Base-by-base conservation (phyloP, 2,329 filamentous ascomycete genomes). In the Dothideomycetes sp. region DNA sequence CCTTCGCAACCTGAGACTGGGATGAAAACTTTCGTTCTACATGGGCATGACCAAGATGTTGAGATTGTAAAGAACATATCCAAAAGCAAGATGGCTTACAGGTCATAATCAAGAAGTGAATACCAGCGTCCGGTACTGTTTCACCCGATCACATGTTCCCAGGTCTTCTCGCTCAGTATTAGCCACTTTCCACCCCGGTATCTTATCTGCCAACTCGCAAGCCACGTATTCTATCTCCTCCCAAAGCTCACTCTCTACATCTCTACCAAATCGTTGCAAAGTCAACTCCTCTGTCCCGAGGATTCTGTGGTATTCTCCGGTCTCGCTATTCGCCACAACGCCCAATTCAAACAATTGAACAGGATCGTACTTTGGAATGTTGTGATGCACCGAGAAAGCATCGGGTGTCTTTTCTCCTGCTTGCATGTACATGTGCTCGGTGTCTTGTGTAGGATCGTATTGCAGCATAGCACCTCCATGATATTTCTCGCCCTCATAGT, bases 361-460 rank as follows among this genome's bases (percentile, higher is more conserved):
- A 3, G 53, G 50, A 33, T 56, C 55, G 46, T 55, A 51, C 43
- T 56, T 56, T 4, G 54, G 54, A 3, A 48, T 49, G 30, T 56
- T 55, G 22, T 51, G 46, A 20, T 57, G 54, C 11, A 57, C 20
- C 23, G 53, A 53, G 13, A 47, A 49, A 10, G 53, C 50, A 7
- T 41, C 30, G 15, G 49, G 36, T 1, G 37, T 30, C 11, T 29
- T 23, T 9, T 41, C 37, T 30, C 23, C 36, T 30, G 36, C 35
- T 40, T 33, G 9, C 10, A 33, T 41, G 29, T 22, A 32, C 30
- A 24, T 18, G n/a, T 37, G 32, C 1, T 34, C 18, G 2, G 29
- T 38, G 17, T 45, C 42, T 29, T 49, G 43, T 4, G 27, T 33
- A n/a, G 47, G 46, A 22, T 47, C 41, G 37, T 45, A 46, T 28